Conservation (phyloP, 768 basidiomycete genomes). For the Boletus barrowsii region DNA sequence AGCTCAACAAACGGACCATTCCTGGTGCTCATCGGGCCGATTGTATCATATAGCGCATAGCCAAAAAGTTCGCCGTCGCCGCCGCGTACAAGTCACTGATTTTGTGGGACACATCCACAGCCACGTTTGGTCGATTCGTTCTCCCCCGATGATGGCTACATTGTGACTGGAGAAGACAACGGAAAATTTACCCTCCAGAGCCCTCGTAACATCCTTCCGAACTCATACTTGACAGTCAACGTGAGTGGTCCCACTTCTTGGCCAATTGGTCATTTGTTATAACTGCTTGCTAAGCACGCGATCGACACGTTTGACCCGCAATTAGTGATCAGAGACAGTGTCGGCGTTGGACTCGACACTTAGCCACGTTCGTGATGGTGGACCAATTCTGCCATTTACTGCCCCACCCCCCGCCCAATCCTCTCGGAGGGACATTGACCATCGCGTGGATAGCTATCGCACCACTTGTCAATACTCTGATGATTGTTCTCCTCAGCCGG, state of each 20-base stretch:
- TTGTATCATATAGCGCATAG: background rate
- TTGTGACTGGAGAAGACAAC: background rate
- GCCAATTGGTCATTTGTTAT: fast-evolving
- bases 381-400: background rate
- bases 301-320: no score
- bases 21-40: no score
- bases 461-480: conserved; percentile 72
- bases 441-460: conserved; percentile 83
- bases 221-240: background rate
- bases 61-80: no score
- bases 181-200: background rate
- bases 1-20: no score
- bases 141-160: background rate
- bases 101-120: background rate
- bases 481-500: conserved; percentile 63
- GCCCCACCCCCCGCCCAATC: conserved; percentile 6
- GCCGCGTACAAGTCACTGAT: background rate
- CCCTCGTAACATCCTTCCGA: background rate
- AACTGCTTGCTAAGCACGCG: background rate
- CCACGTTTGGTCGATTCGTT: background rate
- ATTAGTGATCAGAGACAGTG: background rate
- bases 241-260: background rate
- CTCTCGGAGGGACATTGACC: conserved; percentile 76
- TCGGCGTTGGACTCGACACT: no score
- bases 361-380: background rate